Evolutionary conservation across 495 filamentous ascomycete species (phyloP), one percentile per base, ranked within the genome.

Genomic region (Xylaria castorea): DNA sequence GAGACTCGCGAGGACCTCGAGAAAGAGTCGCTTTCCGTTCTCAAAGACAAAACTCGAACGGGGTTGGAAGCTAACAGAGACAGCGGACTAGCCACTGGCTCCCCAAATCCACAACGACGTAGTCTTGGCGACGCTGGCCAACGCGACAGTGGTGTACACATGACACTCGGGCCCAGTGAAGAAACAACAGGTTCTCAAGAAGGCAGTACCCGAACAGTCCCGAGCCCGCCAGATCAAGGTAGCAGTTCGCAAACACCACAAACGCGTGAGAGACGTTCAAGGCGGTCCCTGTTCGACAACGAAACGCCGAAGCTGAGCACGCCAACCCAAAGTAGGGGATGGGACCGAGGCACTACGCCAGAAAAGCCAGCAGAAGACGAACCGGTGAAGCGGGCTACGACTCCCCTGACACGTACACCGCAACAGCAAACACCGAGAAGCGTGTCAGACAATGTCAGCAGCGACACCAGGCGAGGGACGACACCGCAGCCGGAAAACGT

Each of bases 91-190:
- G 74, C 79, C 22, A 77, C 78, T 0, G 82, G 76, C 46, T 85
- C 85, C n/a, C 83, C 86, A 36, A 78, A 80, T 63, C 77, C 77
- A n/a, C 74, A 79, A 42, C 79, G 77, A 40, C 76, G 71, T 55
- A 73, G 72, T 71, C 60, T 61, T 34, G 20, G 42, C 6, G 72
- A 80, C 64, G 76, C 84, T 32, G 75, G 77, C 36, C 75, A 80
- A 38, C 85, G 86, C 1, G 87, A 89, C 71, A 88, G 87, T 77
- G 87, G 86, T 44, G 81, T 88, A 25, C 82, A 87, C 75, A 78
- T 87, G 55, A 63, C 51, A 51, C 51, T 74, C 14, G 20, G 12
- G 22, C 73, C 74, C 32, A 69, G 71, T 34, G 20, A 64, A 62
- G 68, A 69, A 74, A 48, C 2, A 40, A 18, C 38, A 50, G 20